Percentiles rank a stretch among this genome's conserved stretches.
These are phyloP conservation scores for Pestalotiopsis sp. DNA, from an alignment of 2,329 filamentous ascomycete species.

Conservation along the genomic window DNA sequence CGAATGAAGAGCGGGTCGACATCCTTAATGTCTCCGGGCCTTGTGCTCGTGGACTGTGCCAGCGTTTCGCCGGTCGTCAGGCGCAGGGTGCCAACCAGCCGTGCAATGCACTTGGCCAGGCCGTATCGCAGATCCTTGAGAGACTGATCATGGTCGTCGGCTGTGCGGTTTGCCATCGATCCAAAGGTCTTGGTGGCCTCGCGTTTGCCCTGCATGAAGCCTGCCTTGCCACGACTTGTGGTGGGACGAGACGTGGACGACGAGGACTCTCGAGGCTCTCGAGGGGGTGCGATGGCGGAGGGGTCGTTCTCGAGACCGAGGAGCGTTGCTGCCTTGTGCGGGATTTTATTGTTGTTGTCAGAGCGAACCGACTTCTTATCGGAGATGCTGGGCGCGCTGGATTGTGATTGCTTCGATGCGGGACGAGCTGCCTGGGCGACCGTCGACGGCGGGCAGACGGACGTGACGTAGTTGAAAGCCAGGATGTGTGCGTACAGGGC, in stretches of 20 bases:
- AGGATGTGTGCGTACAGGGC: slow-evolving; percentile 61
- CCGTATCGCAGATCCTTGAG: slow-evolving; percentile 50
- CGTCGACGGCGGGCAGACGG: slow-evolving; percentile 32
- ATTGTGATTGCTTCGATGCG: slow-evolving; percentile 26
- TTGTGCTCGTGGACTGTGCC: neutral
- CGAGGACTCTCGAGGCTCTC: slow-evolving; percentile 7
- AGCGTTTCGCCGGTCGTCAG: slow-evolving; percentile 8
- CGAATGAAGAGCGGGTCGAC: slow-evolving; percentile 40
- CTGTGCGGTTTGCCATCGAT: slow-evolving; percentile 12
- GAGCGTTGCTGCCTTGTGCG: slow-evolving; percentile 50
- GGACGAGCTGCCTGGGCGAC: slow-evolving; percentile 14
- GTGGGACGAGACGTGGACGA: slow-evolving; percentile 17
- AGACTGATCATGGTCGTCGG: slow-evolving; percentile 31
- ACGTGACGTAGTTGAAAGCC: slow-evolving; percentile 58
- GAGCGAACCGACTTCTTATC: slow-evolving; percentile 9
- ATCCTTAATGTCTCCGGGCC: slow-evolving; percentile 16
- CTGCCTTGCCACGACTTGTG: slow-evolving; percentile 21
- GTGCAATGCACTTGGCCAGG: slow-evolving; percentile 50
- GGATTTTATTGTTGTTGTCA: slow-evolving; percentile 24
- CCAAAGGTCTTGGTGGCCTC: slow-evolving; percentile 13
- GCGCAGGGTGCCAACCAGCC: slow-evolving; percentile 52
- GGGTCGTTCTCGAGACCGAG: slow-evolving; percentile 44
- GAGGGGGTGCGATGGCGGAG: slow-evolving; percentile 14
- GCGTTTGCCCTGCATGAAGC: slow-evolving; percentile 20
- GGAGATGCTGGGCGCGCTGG: slow-evolving; percentile 13